Percentiles rank a stretch among this genome's conserved stretches.
phyloP scores from a whole-genome alignment of 1,139 yeast species.

The Nakaseomyces sp. region DNA sequence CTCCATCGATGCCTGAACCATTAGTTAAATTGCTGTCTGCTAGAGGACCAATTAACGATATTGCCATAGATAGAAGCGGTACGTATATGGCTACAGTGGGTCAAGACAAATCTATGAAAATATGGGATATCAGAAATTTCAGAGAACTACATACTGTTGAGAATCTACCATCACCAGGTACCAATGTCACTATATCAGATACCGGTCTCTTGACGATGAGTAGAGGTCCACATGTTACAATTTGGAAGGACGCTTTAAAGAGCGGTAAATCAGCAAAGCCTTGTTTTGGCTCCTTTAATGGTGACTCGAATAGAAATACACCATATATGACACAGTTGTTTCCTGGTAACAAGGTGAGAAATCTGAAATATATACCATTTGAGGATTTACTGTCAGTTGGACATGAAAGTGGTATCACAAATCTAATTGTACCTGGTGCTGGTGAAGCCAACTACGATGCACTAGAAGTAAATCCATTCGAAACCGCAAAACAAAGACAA shows the following conservation, averaged over 20 bases:
- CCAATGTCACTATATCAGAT: conserved; percentile 73
- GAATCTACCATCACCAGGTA: conserved; percentile 80
- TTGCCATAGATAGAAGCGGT: conserved; percentile 89
- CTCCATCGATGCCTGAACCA: conserved; percentile 83
- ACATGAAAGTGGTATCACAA: conserved; percentile 66
- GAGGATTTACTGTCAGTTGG: conserved; percentile 94
- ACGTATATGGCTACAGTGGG: conserved; percentile 91
- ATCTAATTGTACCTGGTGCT: conserved; percentile 86
- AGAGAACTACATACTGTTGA: conserved; percentile 54
- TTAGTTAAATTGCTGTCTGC: conserved; percentile 72
- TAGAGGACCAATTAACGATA: conserved; percentile 78
- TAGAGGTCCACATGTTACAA: conserved; percentile 91
- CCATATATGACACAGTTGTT: conserved; percentile 90
- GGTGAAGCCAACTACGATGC: conserved; percentile 99
- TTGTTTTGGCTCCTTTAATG: conserved; percentile 34
- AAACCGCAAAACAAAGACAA: conserved; percentile 86
- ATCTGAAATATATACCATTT: conserved; percentile 74
- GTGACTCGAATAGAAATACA: conserved; percentile 35
- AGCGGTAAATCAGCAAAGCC: conserved; percentile 33
- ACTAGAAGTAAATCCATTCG: conserved; percentile 85
- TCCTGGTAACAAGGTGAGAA: conserved; percentile 67
- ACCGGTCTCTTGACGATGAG: conserved; percentile 79
- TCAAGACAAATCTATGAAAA: conserved; percentile 71
- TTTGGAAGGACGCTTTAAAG: conserved; percentile 72
- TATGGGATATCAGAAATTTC: conserved; percentile 90